Conservation (phyloP, 2,329 filamentous ascomycete species). For the Aspergillus luchuensis region DNA sequence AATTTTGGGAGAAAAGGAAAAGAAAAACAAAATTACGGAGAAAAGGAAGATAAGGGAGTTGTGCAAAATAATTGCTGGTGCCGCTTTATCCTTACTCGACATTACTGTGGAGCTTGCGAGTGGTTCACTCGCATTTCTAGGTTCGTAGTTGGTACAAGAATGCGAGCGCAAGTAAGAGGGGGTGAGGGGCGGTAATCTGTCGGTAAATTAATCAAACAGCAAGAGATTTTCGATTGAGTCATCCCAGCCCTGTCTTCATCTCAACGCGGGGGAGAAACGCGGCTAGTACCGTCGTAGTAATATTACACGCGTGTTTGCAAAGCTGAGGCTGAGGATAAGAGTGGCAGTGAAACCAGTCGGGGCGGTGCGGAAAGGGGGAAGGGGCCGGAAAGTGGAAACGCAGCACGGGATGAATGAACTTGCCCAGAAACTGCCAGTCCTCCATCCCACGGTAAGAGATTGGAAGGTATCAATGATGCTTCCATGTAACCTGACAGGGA, state of each 20-base stretch:
- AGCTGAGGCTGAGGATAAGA: conserved; percentile 29
- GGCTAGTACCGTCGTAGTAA: conserved; percentile 19
- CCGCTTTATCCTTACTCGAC: conserved; percentile 19
- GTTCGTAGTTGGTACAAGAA: conserved; percentile 9
- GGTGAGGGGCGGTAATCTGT: background rate
- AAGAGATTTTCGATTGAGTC: conserved; percentile 6
- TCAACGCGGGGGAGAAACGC: conserved; percentile 18
- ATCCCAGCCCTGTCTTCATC: conserved; percentile 5
- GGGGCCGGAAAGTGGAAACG: conserved; percentile 19
- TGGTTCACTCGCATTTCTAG: conserved; percentile 9
- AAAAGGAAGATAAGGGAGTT: conserved; percentile 8
- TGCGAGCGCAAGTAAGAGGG: background rate
- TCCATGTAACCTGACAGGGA: too few species aligned
- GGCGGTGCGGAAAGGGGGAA: conserved; percentile 31
- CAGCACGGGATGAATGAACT: background rate
- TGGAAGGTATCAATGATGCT: background rate
- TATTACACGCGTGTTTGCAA: conserved; percentile 15
- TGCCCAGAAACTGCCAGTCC: background rate
- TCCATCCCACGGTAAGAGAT: background rate
- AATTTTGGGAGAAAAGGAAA: background rate
- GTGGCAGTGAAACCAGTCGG: conserved; percentile 35
- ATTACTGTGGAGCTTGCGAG: conserved; percentile 13
- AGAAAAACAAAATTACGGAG: background rate
- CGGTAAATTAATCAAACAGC: background rate
- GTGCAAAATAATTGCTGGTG: conserved; percentile 9